Base-by-base conservation (phyloP, 2,329 filamentous ascomycete genomes). In the Apiospora sp. region DNA sequence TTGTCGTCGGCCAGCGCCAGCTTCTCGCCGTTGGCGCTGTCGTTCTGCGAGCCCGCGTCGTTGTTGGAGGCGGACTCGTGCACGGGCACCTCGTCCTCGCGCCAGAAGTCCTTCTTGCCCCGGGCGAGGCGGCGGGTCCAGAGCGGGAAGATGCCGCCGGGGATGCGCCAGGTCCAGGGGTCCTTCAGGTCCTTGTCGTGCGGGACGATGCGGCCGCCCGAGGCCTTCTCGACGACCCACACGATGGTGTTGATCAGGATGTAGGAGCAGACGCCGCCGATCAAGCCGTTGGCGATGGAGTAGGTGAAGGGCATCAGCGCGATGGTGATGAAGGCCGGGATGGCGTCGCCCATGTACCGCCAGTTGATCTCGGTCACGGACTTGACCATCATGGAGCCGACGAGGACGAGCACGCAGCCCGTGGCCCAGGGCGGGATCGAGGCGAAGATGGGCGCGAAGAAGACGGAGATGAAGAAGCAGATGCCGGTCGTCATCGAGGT, bases 371-470 rank as follows among this genome's bases (percentile, higher is more conserved):
- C 92, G 22, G 89, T 90, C 16, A 93, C 93, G 0, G 93, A 88
- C 74, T 90, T 89, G 72, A 92, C 91, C 94, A 97, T 97, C 88
- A 97, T 92, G 27, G 92, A 91, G n/a, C 94, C 94, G 71, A 97
- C 94, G 51, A 97, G 90, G 76, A 97, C 88, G 37, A 97, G 88
- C n/a, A 95, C 95, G 80, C 93, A 95, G 68, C 94, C 94, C 0
- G 94, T 97, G 3, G 94, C 94, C 93, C 94, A 97, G 0, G 94
- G 92, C 5, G 94, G 94, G 72, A 97, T 96, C 0, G 93, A 95
- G 13, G 94, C 94, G 79, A 97, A 97, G 72, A 97, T 96, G 0
- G 94, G 94, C 0, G 94, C 94, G 80, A 97, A 97, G 87, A 97
- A 97, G 74, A 97, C 89, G 72, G 93, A 90, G 80, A 97, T 90